phyloP scores from a whole-genome alignment of 2,329 filamentous ascomycete genomes.

The Periconia sp. region DNA sequence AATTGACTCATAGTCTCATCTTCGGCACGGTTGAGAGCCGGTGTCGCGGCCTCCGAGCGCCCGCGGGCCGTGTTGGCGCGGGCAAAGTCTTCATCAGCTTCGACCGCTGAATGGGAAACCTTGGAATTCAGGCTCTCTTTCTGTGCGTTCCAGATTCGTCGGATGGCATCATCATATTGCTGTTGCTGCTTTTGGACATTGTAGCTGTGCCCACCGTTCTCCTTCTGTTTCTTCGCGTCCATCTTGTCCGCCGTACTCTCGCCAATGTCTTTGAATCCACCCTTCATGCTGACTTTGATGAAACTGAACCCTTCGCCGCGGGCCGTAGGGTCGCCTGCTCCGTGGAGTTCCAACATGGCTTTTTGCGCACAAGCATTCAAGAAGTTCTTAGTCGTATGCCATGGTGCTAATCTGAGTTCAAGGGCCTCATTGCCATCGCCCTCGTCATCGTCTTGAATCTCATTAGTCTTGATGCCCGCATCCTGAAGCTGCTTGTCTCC shows the following conservation, averaged over 20 bases:
- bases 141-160: slow-evolving; percentile 90
- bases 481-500: slow-evolving; percentile 90
- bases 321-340: slow-evolving; percentile 91
- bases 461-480: slow-evolving; percentile 78
- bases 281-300: slow-evolving; percentile 98
- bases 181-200: slow-evolving; percentile 95
- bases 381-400: slow-evolving; percentile 97
- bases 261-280: slow-evolving; percentile 88
- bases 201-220: slow-evolving; percentile 88
- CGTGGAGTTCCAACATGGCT: slow-evolving; percentile 94
- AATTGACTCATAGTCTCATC: slow-evolving; percentile 68
- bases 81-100: slow-evolving; percentile 65
- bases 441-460: slow-evolving; percentile 67
- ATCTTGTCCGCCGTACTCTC: slow-evolving; percentile 88
- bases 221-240: slow-evolving; percentile 73
- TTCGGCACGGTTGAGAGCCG: slow-evolving; percentile 64
- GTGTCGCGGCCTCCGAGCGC: slow-evolving; percentile 68
- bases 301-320: slow-evolving; percentile 95
- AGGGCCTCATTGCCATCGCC: slow-evolving; percentile 75
- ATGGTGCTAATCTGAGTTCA: slow-evolving; percentile 89
- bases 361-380: slow-evolving; percentile 92
- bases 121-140: slow-evolving; percentile 76
- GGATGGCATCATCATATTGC: slow-evolving; percentile 89
- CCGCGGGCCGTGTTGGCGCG: slow-evolving; percentile 51
- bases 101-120: slow-evolving; percentile 76